Evolutionary conservation across 75 land plant species (phyloP), one percentile per base, ranked within the genome.

Genomic region (Ceratopteris richardii): DNA sequence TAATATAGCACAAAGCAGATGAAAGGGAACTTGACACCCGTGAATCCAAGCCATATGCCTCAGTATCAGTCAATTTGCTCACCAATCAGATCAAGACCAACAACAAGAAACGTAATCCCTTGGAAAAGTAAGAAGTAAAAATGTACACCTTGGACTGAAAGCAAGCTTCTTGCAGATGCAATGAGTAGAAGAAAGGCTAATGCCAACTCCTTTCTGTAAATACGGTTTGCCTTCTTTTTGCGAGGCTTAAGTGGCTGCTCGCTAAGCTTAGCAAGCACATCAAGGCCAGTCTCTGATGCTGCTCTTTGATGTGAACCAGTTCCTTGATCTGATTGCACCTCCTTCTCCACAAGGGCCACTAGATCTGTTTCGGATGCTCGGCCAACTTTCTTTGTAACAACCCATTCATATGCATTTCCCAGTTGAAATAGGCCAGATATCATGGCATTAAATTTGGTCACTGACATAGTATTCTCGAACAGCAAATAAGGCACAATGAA

Each of bases 391-490:
- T 88, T 88, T 14, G 94, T 88, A 16, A n/a, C n/a, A n/a, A n/a
- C n/a, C n/a, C n/a, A n/a, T n/a, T n/a, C n/a, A n/a, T n/a, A n/a
- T n/a, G n/a, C 71, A 61, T 81, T 85, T 13, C 83, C 78, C 10
- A 88, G 79, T 58, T 86, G 94, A 42, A 88, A 86, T 13, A 88
- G 70, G 16, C 93, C 93, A 0, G 93, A 88, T 31, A 88, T 57
- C 93, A 88, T 88, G 21, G 93, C 93, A 58, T 80, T 78, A 74
- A 88, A 88, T 44, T 88, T 88, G 21, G 90, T 88, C 17, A 88
- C 94, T 1, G 94, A 88, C 94, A 88, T 88, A 30, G 92, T 87
- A 61, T 87, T 87, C 69, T 87, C 92, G 51, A 87, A 84, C 14
- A 84, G 76, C n/a, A 86, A 86, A 57, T 80, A 86, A 7, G 90